Base-by-base conservation (phyloP, 805 yeast species). In the Saccharomycodes ludwigii region DNA sequence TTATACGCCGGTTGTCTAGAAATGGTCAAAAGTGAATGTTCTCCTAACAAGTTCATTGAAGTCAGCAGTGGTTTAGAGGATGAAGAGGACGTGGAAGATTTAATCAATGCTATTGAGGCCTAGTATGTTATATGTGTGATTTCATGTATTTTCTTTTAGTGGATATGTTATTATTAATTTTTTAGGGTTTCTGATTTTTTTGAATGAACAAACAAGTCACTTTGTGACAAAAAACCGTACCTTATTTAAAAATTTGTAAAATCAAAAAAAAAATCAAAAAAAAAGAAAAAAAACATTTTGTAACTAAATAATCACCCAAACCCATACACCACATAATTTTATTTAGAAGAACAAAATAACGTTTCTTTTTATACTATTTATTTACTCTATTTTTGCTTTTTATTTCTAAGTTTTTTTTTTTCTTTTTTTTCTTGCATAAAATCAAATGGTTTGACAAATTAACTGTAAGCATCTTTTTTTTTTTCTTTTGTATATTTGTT, bases 1-100 rank as follows among this genome's bases (percentile, higher is more conserved):
- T 57, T 82, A 30, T 85, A 84, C 45, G 96, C 95, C 1, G 94
- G 91, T 4, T 93, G 94, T 2, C 70, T 82, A 15, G 95, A 86
- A 50, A 56, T 77, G 40, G 66, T 86, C 35, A 67, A 88, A 52
- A 74, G 71, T 30, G 76, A 77, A 42, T 77, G 86, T n/a, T 83
- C 84, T 12, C 84, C 82, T n/a, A 60, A 71, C 19, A 57, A 47
- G 35, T 40, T 56, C 25, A 38, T 57, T 17, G 62, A 58, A 27
- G 55, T 56, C 5, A 38, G 54, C 9, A 45, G 52, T 5, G 56
- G 54, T 5, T 33, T 53, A 19, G 57, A 53, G 31, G 58, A 51
- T 14, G 56, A 51, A 9, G 47, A 41, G 14, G 58, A 52, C 15
- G 39, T 54, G 3, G 49, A 48, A 20, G 57, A 52, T 20, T 31